These are phyloP conservation scores for Suhomyces choctaworum DNA, from an alignment of 1,139 yeast genomes.

Conservation along the genomic window DNA sequence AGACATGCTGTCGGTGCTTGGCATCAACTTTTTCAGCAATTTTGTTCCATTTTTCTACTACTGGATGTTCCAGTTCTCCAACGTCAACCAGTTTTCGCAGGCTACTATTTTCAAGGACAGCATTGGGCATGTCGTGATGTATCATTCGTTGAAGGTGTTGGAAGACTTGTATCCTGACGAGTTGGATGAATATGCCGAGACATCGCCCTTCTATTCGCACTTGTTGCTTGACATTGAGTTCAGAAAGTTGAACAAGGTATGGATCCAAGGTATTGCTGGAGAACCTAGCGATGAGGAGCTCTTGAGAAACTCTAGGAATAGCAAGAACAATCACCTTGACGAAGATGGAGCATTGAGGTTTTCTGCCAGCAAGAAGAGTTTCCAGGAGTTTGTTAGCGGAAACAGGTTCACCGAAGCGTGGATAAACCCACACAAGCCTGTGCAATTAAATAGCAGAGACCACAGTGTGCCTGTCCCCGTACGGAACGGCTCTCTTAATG, in stretches of 20 bases:
- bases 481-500: slow-evolving; percentile 7
- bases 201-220: slow-evolving; percentile 26
- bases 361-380: slow-evolving; percentile 20
- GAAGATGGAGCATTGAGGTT: slow-evolving; percentile 10
- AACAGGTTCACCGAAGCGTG: slow-evolving; percentile 33
- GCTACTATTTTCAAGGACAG: slow-evolving; percentile 32
- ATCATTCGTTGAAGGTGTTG: slow-evolving; percentile 26
- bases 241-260: slow-evolving; percentile 29
- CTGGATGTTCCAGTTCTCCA: slow-evolving; percentile 37
- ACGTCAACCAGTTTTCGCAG: slow-evolving; percentile 16
- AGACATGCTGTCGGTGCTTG: slow-evolving; percentile 36
- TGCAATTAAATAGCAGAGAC: slow-evolving; percentile 18
- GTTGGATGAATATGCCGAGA: slow-evolving; percentile 26
- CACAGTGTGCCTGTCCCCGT: neutral
- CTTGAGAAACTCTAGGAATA: slow-evolving; percentile 10
- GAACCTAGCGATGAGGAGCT: slow-evolving; percentile 21
- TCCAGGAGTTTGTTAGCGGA: slow-evolving; percentile 36
- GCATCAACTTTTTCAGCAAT: slow-evolving; percentile 48
- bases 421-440: slow-evolving; percentile 36
- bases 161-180: slow-evolving; percentile 33
- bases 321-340: slow-evolving; percentile 7
- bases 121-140: slow-evolving; percentile 35
- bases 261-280: slow-evolving; percentile 32
- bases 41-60: slow-evolving; percentile 49
- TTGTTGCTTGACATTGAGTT: slow-evolving; percentile 30